Base-by-base conservation (phyloP, 208 protist genomes). In the Acanthamoeba culbertsoni region DNA sequence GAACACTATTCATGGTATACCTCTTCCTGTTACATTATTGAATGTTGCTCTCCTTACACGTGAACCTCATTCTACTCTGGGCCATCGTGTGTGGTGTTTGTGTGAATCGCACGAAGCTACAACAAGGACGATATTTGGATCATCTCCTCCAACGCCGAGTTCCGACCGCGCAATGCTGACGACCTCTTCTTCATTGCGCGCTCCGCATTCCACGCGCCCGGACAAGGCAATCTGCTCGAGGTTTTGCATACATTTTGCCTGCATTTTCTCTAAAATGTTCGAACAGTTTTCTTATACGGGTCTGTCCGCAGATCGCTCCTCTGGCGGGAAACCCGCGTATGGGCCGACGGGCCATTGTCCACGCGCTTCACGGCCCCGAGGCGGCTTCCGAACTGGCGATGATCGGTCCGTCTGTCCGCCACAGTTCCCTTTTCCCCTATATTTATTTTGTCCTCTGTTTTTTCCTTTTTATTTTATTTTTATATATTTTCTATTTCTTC, bases 101-200 rank as follows among this genome's bases (percentile, higher is more conserved):
- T n/a, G n/a, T n/a, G n/a, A n/a, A n/a, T n/a, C n/a, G n/a, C n/a
- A n/a, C n/a, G n/a, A n/a, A 93, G 88, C 16, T 93, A 93, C n/a
- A 62, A 35, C 18, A 93, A 93, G 63, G 88, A 93, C 65, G 88
- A 93, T 33, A 35, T 93, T 12, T 93, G 88, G 88, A 93, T 93
- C 33, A 93, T 93, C 10, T 93, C 63, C 10, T 93, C 88, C 0
- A 93, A 79, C 28, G 28, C 88, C 45, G 63, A 93, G 20, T 93
- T 93, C 57, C 40, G 46, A 4, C 63, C 88, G 10, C 45, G 88
- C 43, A 93, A 93, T 53, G 88, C 43, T 2, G 88, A 93, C 45
- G 88, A 93, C 26, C 40, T 79, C 18, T 79, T 93, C n/a, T 93
- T 93, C 65, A 93, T 93, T 42, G 88, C 88, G 6, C 40, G 88